These are phyloP conservation scores for Viridothelium virens DNA, from an alignment of 495 filamentous ascomycete species.

Conservation along the genomic window DNA sequence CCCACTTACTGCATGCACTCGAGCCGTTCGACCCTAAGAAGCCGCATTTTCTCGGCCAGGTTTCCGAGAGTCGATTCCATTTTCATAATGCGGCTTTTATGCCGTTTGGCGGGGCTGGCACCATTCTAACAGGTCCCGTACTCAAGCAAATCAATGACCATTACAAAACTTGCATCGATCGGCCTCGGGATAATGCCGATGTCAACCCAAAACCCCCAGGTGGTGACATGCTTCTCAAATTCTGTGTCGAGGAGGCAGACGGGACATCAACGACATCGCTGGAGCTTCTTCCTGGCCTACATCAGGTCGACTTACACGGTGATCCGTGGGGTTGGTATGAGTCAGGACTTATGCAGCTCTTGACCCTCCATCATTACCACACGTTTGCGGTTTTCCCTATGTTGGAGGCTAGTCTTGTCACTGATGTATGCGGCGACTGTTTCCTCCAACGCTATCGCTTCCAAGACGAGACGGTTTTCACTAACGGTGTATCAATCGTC, in stretches of 20 bases:
- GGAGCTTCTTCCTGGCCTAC: constrained; percentile 14
- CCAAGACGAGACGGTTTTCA: constrained; percentile 15
- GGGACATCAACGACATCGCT: constrained; percentile 12
- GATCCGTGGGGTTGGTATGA: constrained; percentile 19
- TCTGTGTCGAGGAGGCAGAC: constrained; percentile 14
- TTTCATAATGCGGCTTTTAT: constrained; percentile 13
- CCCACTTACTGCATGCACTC: constrained; percentile 6
- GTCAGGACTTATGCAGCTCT: constrained; percentile 12
- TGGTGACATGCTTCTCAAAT: constrained; percentile 12
- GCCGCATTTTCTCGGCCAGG: constrained; percentile 12
- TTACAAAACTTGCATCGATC: constrained; percentile 4
- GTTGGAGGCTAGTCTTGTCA: constrained; percentile 2
- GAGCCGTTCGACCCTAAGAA: constrained; percentile 5
- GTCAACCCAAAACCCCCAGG: constrained; percentile 1
- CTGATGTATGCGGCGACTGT: constrained; percentile 13
- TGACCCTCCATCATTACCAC: constrained; percentile 17
- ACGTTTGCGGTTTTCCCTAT: constrained; percentile 9
- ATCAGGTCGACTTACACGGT: constrained; percentile 17
- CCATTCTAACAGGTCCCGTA: constrained; percentile 14
- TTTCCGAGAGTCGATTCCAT: constrained; percentile 15
- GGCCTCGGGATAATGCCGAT: constrained; percentile 5
- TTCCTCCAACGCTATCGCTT: constrained; percentile 17
- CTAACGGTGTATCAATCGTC: constrained; percentile 16
- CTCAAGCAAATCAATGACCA: constrained; percentile 7
- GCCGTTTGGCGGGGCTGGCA: constrained; percentile 18